phyloP scores from a whole-genome alignment of 768 basidiomycete species.

The Krasilnikovozyma curviuscula region DNA sequence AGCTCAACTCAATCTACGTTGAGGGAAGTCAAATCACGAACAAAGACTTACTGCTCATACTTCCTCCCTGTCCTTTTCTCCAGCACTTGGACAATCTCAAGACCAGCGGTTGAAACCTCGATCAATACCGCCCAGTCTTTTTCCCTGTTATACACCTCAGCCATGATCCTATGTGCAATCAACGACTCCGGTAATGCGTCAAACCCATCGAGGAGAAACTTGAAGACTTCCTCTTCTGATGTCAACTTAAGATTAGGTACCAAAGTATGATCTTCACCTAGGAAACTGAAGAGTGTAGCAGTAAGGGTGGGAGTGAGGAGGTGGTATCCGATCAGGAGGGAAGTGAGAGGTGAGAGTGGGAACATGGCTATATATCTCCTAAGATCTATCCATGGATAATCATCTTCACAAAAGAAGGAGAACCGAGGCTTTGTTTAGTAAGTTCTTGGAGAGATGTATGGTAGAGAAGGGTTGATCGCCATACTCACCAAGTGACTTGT shows the following conservation, averaged over 20 bases:
- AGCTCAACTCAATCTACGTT: too few relatives aligned
- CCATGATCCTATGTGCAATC: slow-evolving; percentile 5
- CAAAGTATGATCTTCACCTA: too few relatives aligned
- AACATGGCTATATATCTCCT: slow-evolving; percentile 47
- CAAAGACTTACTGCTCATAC: too few relatives aligned
- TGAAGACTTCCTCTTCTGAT: slow-evolving; percentile 2
- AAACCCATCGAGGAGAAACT: slow-evolving; percentile 5
- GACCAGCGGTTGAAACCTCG: slow-evolving; percentile 3
- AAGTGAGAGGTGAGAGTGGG: slow-evolving; percentile 38
- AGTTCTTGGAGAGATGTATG: neutral
- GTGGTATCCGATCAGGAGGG: slow-evolving; percentile 48
- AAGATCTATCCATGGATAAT: slow-evolving; percentile 41
- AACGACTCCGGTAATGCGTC: slow-evolving; percentile 3
- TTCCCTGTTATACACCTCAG: slow-evolving; percentile 7
- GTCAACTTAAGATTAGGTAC: too few relatives aligned
- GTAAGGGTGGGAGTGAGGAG: neutral
- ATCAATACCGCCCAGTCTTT: slow-evolving; percentile 5
- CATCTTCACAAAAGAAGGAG: slow-evolving; percentile 29
- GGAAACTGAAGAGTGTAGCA: too few relatives aligned
- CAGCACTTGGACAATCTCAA: neutral
- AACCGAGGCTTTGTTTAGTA: neutral
- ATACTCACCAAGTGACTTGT: slow-evolving; percentile 42
- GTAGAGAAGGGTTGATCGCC: too few relatives aligned
- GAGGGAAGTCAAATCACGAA: too few relatives aligned
- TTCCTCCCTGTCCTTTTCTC: neutral